Evolutionary conservation across 257 asterid genomes (phyloP), one percentile per base, ranked within the genome.

Genomic region (Rehmannia glutinosa): DNA sequence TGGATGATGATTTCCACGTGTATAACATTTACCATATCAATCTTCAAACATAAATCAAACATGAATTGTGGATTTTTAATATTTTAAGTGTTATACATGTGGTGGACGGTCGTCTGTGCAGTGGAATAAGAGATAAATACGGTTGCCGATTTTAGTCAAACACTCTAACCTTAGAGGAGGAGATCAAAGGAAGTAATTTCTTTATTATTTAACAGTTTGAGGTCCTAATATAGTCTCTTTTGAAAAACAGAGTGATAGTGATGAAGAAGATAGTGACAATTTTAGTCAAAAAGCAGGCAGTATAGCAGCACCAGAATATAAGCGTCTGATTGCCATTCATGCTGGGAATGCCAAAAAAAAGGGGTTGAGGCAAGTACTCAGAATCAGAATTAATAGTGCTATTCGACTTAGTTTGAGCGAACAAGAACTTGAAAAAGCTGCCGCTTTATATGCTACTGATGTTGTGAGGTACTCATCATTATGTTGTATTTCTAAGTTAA

Each of bases 271-370:
- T n/a, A 67, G 63, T 30, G 86, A 87, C 71, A 67, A 65, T 69
- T 70, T 33, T 58, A 70, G 67, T 20, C 79, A 72, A n/a, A 82
- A 62, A 71, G 72, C 89, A n/a, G 73, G 82, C 46, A 80, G 58
- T 59, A 46, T 35, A 5, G 62, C 43, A 24, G 86, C 95, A 21
- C 90, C 95, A 9, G 88, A 81, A 51, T 92, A 89, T 57, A 89
- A 75, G 59, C 81, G 82, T 24, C 73, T 92, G 35, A 92, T 92
- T 21, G 98, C 96, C 43, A 92, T 92, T 72, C 98, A 87, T 72
- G 98, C 97, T 19, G 94, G 96, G 55, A 92, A 92, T 79, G 95
- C 96, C 28, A 87, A 92, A 75, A 90, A 90, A 30, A 90, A 72
- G 53, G 84, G 88, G 8, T 72, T 89, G 78, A 76, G 82, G 50